Conservation (phyloP, 2,329 filamentous ascomycete species). For the Fusarium poae region DNA sequence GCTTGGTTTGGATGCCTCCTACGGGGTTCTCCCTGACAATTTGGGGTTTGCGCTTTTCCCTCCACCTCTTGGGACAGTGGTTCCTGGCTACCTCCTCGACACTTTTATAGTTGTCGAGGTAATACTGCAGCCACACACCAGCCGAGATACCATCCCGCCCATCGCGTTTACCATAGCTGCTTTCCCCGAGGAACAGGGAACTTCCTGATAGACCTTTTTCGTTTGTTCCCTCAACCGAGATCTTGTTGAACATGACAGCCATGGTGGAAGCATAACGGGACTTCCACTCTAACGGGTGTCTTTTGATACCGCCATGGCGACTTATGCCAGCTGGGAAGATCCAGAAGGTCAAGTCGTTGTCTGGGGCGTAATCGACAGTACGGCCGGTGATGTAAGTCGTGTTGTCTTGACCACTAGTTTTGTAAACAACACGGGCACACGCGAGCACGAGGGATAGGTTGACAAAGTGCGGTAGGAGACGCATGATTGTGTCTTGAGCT, state of each 20-base stretch:
- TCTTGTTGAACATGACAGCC: slow-evolving; percentile 29
- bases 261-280: slow-evolving; percentile 30
- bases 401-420: not conserved
- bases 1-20: not conserved
- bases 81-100: slow-evolving; percentile 2
- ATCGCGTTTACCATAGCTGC: not conserved
- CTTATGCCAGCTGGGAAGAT: slow-evolving; percentile 26
- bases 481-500: not conserved
- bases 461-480: not conserved
- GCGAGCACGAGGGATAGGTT: slow-evolving; percentile 7
- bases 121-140: slow-evolving; percentile 38
- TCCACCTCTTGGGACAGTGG: not conserved
- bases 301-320: slow-evolving; percentile 19
- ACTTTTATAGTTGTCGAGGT: slow-evolving; percentile 31
- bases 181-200: slow-evolving; percentile 39
- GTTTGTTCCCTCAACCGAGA: slow-evolving; percentile 36
- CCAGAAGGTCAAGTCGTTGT: slow-evolving; percentile 25
- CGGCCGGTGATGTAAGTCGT: slow-evolving; percentile 23
- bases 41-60: slow-evolving; percentile 18
- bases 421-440: slow-evolving; percentile 24
- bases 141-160: slow-evolving; percentile 31
- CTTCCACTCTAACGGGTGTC: slow-evolving; percentile 30
- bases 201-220: slow-evolving; percentile 27
- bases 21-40: slow-evolving; percentile 16
- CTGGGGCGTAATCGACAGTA: slow-evolving; percentile 27